phyloP scores from a whole-genome alignment of 139 green algal genomes.

The Axilococcus clingmanii region DNA sequence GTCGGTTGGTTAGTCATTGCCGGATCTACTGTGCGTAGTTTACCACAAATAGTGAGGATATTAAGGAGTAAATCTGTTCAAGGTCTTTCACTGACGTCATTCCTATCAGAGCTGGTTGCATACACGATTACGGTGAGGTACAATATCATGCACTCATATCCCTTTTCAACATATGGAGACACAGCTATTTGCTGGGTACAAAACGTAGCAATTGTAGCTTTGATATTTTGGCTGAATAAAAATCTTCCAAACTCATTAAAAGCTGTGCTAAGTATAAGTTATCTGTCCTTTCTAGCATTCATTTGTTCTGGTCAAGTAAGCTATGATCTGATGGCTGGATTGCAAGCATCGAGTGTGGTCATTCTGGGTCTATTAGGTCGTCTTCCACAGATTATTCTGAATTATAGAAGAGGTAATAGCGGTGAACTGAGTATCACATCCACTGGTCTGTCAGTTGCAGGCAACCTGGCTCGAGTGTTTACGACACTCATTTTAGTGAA shows the following conservation, averaged over 20 bases:
- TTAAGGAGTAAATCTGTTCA: slow-evolving; percentile 23
- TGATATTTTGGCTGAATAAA: slow-evolving; percentile 7
- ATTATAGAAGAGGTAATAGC: slow-evolving; percentile 52
- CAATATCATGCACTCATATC: slow-evolving; percentile 42
- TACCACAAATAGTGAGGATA: slow-evolving; percentile 56
- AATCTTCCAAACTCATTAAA: background rate
- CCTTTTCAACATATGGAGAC: slow-evolving; percentile 56
- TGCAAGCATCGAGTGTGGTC: background rate
- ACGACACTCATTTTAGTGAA: slow-evolving; percentile 62
- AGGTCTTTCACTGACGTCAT: slow-evolving; percentile 50
- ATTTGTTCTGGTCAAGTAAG: slow-evolving; percentile 1
- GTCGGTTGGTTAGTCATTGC: slow-evolving; percentile 43
- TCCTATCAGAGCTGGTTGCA: slow-evolving; percentile 50
- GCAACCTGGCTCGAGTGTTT: slow-evolving; percentile 55
- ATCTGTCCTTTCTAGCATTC: background rate
- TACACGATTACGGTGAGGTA: slow-evolving; percentile 63
- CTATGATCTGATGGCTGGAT: background rate
- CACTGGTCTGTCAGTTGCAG: slow-evolving; percentile 52
- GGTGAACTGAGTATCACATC: slow-evolving; percentile 58
- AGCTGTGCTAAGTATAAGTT: background rate
- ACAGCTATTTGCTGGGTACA: slow-evolving; percentile 2
- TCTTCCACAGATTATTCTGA: slow-evolving; percentile 71
- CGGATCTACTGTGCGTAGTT: slow-evolving; percentile 46
- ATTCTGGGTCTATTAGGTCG: slow-evolving; percentile 22
- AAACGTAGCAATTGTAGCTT: background rate